Conservation (phyloP, 257 asterid species). For the Verbena officinalis region DNA sequence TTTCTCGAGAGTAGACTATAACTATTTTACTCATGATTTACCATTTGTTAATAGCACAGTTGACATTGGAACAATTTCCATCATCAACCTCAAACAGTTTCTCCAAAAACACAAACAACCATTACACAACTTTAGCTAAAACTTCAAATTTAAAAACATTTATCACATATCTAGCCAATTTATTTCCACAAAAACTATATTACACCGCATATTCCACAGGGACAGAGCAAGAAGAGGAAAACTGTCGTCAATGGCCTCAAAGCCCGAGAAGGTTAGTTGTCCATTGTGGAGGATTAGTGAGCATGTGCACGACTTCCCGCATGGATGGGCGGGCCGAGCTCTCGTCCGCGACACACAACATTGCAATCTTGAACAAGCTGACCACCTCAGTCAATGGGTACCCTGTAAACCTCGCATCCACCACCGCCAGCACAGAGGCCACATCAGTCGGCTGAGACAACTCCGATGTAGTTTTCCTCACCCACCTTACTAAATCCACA, state of each 20-base stretch:
- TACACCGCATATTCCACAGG: neutral
- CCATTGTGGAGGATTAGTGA: conserved; percentile 50
- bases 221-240: neutral
- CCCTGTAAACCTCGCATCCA: conserved; percentile 59
- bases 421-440: conserved; percentile 55
- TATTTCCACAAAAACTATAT: neutral
- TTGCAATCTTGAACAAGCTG: conserved; percentile 69
- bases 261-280: conserved; percentile 36
- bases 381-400: conserved; percentile 48
- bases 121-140: neutral
- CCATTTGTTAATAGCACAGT: too few relatives aligned
- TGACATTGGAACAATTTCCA: too few relatives aligned
- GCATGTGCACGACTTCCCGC: conserved; percentile 79
- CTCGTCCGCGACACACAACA: conserved; percentile 83
- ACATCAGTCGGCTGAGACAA: conserved; percentile 47
- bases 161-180: neutral
- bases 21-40: too few relatives aligned
- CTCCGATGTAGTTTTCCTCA: conserved; percentile 49
- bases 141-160: neutral
- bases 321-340: conserved; percentile 67
- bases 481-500: conserved; percentile 84
- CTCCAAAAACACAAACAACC: neutral
- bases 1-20: too few relatives aligned
- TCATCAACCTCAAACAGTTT: neutral
- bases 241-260: conserved; percentile 9